phyloP scores from a whole-genome alignment of 2,329 filamentous ascomycete species.

The Colletotrichum neosansevieriae region DNA sequence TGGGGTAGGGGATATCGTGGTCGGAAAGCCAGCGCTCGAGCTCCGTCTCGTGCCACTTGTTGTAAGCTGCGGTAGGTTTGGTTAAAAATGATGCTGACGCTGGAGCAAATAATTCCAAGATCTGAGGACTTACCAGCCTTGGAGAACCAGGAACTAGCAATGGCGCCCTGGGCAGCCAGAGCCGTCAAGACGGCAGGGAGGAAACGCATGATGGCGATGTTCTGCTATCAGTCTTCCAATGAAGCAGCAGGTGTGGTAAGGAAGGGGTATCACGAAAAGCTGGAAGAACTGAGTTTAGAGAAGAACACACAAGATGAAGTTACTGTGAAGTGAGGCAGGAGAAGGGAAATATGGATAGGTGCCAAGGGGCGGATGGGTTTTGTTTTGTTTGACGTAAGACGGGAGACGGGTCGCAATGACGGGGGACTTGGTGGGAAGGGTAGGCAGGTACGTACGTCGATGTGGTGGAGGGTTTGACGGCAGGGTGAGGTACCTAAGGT shows the following conservation, averaged over 20 bases:
- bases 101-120: not conserved
- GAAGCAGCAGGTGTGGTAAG: conserved; percentile 31
- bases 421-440: conserved; percentile 3
- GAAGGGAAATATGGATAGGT: conserved; percentile 14
- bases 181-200: conserved; percentile 76
- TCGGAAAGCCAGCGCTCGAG: conserved; percentile 97
- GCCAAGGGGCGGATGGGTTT: conserved; percentile 36
- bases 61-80: conserved; percentile 76
- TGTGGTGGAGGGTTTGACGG: conserved; percentile 29
- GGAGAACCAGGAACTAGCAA: conserved; percentile 86
- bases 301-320: conserved; percentile 14
- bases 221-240: conserved; percentile 34
- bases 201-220: conserved; percentile 78
- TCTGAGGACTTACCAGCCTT: conserved; percentile 76
- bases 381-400: conserved; percentile 39
- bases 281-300: conserved; percentile 42
- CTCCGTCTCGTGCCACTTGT: conserved; percentile 99
- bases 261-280: conserved; percentile 33
- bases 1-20: conserved; percentile 91
- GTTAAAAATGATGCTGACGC: not conserved
- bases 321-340: conserved; percentile 25
- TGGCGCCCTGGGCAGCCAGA: conserved; percentile 76
- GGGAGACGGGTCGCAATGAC: not conserved
- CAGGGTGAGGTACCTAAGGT: conserved; percentile 14
- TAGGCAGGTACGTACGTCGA: not conserved